Evolutionary conservation across 768 basidiomycete genomes (phyloP).

Genomic region (Tylopilus vinaceipallidus): DNA sequence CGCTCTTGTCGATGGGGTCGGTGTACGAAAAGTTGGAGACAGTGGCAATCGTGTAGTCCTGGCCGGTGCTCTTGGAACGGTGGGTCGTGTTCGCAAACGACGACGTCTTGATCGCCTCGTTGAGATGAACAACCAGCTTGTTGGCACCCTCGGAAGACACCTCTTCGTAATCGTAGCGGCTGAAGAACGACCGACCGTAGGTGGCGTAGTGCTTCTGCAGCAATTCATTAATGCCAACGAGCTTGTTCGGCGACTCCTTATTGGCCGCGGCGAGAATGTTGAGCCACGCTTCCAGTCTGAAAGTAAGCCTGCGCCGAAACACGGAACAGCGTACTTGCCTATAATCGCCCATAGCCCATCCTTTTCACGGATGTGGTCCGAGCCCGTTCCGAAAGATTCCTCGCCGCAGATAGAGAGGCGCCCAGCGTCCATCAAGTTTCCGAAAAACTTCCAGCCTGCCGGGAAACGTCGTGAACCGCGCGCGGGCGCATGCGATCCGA

Average conservation of each 20-base stretch:
- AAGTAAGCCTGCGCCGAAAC: constrained; percentile 6
- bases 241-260: constrained; percentile 65
- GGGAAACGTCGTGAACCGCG: not conserved
- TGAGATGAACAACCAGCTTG: constrained; percentile 76
- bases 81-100: constrained; percentile 70
- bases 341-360: constrained; percentile 98
- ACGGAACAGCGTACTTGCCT: constrained; percentile 49
- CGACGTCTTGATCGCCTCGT: constrained; percentile 62
- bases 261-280: constrained; percentile 95
- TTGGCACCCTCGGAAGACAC: constrained; percentile 89
- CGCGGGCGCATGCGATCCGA: not conserved
- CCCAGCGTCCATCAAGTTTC: constrained; percentile 99
- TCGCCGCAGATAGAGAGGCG: constrained; percentile 98
- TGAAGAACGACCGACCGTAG: constrained; percentile 98
- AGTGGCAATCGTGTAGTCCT: constrained; percentile 73
- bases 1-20: constrained; percentile 94
- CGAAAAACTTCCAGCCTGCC: constrained; percentile 99
- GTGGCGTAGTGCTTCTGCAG: constrained; percentile 82
- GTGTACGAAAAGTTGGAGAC: constrained; percentile 93
- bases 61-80: constrained; percentile 61
- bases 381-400: constrained; percentile 99
- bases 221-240: constrained; percentile 89
- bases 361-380: constrained; percentile 99
- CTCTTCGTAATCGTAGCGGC: constrained; percentile 98
- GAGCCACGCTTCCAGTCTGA: constrained; percentile 72